A percentile compares a stretch with the other conserved stretches of the same genome.
Evolutionary conservation across 108 stramenopile species (phyloP).

Genomic region (Nitzschia sp.): DNA sequence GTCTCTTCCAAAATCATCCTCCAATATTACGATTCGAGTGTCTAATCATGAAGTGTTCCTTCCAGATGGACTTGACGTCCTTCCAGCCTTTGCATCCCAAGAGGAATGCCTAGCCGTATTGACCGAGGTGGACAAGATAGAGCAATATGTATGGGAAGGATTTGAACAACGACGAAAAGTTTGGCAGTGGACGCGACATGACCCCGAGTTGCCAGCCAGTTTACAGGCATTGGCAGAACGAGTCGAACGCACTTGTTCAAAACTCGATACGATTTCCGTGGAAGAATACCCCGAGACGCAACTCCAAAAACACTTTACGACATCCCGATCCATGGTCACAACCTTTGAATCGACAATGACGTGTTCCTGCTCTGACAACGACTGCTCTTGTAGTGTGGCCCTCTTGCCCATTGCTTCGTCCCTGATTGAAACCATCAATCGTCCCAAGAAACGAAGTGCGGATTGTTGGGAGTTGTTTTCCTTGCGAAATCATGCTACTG

Average conservation of each 20-base stretch:
- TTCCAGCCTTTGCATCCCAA: slow-evolving; percentile 23
- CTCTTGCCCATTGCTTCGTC: slow-evolving; percentile 46
- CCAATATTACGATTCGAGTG: not conserved
- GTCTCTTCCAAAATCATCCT: not conserved
- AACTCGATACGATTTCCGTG: slow-evolving; percentile 18
- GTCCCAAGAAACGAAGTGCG: slow-evolving; percentile 54
- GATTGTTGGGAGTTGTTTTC: slow-evolving; percentile 64
- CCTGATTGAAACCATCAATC: slow-evolving; percentile 55
- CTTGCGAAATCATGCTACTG: slow-evolving; percentile 33
- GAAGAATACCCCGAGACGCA: slow-evolving; percentile 41
- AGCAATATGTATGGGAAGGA: slow-evolving; percentile 50
- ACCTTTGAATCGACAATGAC: slow-evolving; percentile 39
- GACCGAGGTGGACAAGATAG: slow-evolving; percentile 3
- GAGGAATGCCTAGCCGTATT: slow-evolving; percentile 24
- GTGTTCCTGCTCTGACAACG: not conserved
- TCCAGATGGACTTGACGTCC: slow-evolving; percentile 10
- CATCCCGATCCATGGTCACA: slow-evolving; percentile 28
- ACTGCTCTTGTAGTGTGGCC: slow-evolving; percentile 59
- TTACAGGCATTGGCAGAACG: slow-evolving; percentile 14
- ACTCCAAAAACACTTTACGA: slow-evolving; percentile 13
- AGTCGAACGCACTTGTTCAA: slow-evolving; percentile 11
- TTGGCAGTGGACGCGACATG: slow-evolving; percentile 42
- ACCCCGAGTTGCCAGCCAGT: slow-evolving; percentile 13
- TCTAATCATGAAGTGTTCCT: not conserved
- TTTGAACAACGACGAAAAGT: slow-evolving; percentile 69